Percentiles rank a stretch among this genome's conserved stretches.
These are phyloP conservation scores for Lactarius pseudohatsudake DNA, from an alignment of 768 basidiomycete species.

Conservation along the genomic window DNA sequence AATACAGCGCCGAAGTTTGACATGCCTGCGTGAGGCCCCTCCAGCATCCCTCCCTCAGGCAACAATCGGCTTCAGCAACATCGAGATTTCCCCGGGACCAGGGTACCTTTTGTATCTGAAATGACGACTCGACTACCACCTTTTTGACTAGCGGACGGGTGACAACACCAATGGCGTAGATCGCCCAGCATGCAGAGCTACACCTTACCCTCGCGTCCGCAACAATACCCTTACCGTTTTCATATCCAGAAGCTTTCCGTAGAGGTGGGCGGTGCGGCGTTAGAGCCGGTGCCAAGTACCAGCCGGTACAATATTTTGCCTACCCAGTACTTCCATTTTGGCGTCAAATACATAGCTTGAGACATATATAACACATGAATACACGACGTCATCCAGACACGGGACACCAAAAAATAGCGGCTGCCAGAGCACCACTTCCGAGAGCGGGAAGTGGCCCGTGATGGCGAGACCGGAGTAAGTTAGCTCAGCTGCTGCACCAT, in stretches of 20 bases:
- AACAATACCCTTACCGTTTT: neutral
- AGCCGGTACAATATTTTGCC: neutral
- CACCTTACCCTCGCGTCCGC: neutral
- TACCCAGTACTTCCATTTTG: neutral
- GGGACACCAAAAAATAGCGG: neutral
- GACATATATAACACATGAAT: neutral
- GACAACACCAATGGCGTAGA: neutral
- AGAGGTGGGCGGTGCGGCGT: neutral
- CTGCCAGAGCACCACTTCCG: neutral
- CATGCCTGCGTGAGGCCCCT: neutral
- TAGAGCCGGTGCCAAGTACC: neutral
- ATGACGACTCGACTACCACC: neutral
- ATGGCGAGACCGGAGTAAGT: neutral
- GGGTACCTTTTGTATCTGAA: neutral
- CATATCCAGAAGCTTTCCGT: neutral
- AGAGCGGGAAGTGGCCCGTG: neutral
- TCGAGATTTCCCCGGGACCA: neutral
- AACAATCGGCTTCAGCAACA: neutral
- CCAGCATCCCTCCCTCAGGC: neutral
- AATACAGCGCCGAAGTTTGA: neutral
- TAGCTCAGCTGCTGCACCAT: neutral
- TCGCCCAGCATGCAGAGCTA: neutral
- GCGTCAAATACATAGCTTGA: neutral
- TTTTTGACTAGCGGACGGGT: neutral
- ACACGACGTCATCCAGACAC: neutral